Conservation (phyloP, 1,139 yeast species). For the Zygoascus hellenicus region DNA sequence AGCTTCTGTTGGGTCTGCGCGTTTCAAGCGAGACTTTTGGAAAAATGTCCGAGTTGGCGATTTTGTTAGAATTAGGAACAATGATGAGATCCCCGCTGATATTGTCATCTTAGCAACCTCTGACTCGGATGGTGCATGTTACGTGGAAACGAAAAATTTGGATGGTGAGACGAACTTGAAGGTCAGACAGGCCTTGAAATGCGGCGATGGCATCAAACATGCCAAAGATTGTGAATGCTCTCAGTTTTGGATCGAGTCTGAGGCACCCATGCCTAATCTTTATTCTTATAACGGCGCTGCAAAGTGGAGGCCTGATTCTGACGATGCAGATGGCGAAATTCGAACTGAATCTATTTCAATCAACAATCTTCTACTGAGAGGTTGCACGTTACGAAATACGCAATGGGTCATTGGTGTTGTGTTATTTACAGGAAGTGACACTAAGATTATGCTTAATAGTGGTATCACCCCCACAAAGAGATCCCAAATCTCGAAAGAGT, state of each 20-base stretch:
- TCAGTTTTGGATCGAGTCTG: conserved; percentile 82
- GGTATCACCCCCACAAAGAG: conserved; percentile 90
- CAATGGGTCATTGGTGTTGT: conserved; percentile 91
- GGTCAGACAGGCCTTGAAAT: conserved; percentile 64
- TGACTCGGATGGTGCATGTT: conserved; percentile 86
- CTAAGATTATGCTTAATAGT: conserved; percentile 89
- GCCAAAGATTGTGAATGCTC: conserved; percentile 68
- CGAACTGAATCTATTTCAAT: conserved; percentile 65
- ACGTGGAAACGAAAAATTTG: conserved; percentile 86
- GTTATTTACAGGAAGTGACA: conserved; percentile 81
- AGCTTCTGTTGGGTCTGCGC: conserved; percentile 35
- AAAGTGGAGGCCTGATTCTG: conserved; percentile 41
- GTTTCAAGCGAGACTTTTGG: conserved; percentile 74
- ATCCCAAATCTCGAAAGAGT: conserved; percentile 74
- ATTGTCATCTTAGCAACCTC: conserved; percentile 72
- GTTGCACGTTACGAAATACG: conserved; percentile 81
- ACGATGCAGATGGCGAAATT: conserved; percentile 20
- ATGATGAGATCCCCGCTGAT: conserved; percentile 95
- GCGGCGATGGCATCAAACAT: conserved; percentile 60
- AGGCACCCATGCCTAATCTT: conserved; percentile 78
- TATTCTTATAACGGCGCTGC: conserved; percentile 85
- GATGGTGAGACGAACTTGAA: conserved; percentile 97
- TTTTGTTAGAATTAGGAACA: conserved; percentile 71
- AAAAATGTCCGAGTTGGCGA: conserved; percentile 88
- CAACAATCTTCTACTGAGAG: conserved; percentile 78